These are phyloP conservation scores for Dentipellis sp. DNA, from an alignment of 768 basidiomycete genomes.

Conservation along the genomic window DNA sequence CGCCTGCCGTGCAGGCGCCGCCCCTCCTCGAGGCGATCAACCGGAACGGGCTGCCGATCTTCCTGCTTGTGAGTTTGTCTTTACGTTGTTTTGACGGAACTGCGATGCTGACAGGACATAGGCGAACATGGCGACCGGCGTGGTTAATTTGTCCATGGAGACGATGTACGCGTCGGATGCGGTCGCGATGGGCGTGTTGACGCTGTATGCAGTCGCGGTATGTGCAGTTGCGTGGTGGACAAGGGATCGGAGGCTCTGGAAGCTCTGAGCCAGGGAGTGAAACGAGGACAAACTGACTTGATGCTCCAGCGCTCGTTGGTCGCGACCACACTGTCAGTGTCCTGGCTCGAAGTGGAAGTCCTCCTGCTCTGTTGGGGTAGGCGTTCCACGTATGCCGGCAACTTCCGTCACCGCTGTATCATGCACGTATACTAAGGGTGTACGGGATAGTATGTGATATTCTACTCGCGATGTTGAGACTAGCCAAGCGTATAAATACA, in stretches of 20 bases:
- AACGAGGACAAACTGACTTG: too few relatives aligned
- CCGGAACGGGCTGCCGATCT: conserved; percentile 66
- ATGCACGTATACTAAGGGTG: too few relatives aligned
- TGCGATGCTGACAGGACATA: conserved; percentile 20
- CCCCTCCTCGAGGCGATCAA: conserved; percentile 75
- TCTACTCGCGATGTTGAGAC: too few relatives aligned
- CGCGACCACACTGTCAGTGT: too few relatives aligned
- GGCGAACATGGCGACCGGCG: conserved; percentile 85
- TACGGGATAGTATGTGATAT: too few relatives aligned
- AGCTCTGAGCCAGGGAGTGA: background rate
- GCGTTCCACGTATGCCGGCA: too few relatives aligned
- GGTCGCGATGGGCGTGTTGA: conserved; percentile 53
- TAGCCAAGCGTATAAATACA: too few relatives aligned
- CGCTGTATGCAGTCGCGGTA: conserved; percentile 47
- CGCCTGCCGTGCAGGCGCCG: conserved; percentile 24
- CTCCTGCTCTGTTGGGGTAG: too few relatives aligned
- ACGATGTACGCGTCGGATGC: conserved; percentile 70
- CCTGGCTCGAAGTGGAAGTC: too few relatives aligned
- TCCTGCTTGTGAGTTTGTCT: conserved; percentile 58
- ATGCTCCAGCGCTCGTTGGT: too few relatives aligned
- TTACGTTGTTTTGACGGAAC: background rate
- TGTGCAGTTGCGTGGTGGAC: conserved; percentile 57
- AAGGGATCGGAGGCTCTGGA: conserved; percentile 22
- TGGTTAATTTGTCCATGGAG: conserved; percentile 67
- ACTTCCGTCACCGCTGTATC: too few relatives aligned